Evolutionary conservation across 73 alveolate genomes (phyloP).

Genomic region (Loxodes magnus): DNA sequence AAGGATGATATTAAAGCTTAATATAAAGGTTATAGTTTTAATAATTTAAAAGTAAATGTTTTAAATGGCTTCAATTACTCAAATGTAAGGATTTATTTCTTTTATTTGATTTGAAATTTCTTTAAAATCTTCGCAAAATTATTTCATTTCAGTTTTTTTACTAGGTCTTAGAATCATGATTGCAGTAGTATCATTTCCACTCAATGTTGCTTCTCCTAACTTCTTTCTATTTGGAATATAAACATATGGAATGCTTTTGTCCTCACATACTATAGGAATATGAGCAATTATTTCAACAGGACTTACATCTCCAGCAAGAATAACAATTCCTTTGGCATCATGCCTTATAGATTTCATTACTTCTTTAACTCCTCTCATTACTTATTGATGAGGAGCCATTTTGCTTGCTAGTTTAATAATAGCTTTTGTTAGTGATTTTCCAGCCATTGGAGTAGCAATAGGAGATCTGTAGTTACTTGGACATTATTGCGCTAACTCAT

Average conservation of each 20-base stretch:
- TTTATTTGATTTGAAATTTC: background rate
- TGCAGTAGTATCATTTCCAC: conserved; percentile 6
- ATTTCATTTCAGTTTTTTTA: background rate
- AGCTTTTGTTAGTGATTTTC: conserved; percentile 47
- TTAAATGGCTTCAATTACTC: background rate
- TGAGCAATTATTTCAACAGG: conserved; percentile 14
- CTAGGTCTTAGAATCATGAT: conserved; percentile 10
- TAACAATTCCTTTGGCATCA: conserved; percentile 31
- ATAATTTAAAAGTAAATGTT: too few relatives aligned
- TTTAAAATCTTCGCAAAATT: conserved; percentile 5
- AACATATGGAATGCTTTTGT: conserved; percentile 11
- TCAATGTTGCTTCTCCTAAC: conserved; percentile 10
- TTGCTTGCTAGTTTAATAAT: conserved; percentile 42
- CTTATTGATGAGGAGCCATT: conserved; percentile 27
- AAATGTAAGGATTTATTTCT: conserved; percentile 2
- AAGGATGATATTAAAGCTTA: too few relatives aligned
- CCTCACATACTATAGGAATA: conserved; percentile 11
- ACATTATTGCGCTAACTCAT: too few relatives aligned
- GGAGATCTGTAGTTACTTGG: conserved; percentile 49
- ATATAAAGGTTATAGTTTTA: too few relatives aligned
- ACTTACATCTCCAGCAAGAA: conserved; percentile 10
- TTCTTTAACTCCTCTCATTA: conserved; percentile 71
- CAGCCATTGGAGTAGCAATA: conserved; percentile 64
- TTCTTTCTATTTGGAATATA: conserved; percentile 2
- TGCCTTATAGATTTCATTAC: conserved; percentile 51